Evolutionary conservation across 169 alveolate genomes (phyloP).

Genomic region (Blepharisma undulans): DNA sequence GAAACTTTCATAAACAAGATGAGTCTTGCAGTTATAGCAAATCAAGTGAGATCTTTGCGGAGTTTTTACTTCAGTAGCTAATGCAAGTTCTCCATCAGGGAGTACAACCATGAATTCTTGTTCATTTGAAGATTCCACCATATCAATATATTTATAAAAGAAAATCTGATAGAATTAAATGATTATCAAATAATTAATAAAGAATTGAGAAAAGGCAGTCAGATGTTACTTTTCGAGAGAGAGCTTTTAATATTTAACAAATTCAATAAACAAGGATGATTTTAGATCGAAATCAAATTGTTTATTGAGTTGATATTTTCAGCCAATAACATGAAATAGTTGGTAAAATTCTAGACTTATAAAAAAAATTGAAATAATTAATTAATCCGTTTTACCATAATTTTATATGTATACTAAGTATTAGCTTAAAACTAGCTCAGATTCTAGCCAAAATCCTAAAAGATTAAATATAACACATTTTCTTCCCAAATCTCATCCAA

Average conservation of each 20-base stretch:
- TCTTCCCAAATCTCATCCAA: not conserved
- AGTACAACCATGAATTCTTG: not conserved
- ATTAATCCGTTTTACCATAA: not conserved
- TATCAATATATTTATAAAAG: too few species aligned
- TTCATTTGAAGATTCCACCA: not conserved
- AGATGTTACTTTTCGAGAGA: not conserved
- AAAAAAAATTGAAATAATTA: not conserved
- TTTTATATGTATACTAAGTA: not conserved
- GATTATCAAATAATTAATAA: too few species aligned
- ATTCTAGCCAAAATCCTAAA: not conserved
- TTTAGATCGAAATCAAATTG: not conserved
- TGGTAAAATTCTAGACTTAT: not conserved
- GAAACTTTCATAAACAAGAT: conserved; percentile 9
- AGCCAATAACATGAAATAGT: not conserved
- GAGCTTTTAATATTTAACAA: not conserved
- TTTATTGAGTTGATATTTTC: too few species aligned
- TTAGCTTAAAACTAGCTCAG: not conserved
- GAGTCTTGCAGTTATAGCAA: conserved; percentile 41
- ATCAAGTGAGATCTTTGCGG: conserved; percentile 9
- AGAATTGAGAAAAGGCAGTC: not conserved
- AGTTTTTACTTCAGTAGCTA: conserved; percentile 23
- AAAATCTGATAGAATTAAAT: not conserved
- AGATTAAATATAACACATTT: not conserved
- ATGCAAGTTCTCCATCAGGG: conserved; percentile 35
- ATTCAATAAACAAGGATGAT: not conserved